Conservation (phyloP, 1,139 yeast species). For the Geotrichum aggregatum region DNA sequence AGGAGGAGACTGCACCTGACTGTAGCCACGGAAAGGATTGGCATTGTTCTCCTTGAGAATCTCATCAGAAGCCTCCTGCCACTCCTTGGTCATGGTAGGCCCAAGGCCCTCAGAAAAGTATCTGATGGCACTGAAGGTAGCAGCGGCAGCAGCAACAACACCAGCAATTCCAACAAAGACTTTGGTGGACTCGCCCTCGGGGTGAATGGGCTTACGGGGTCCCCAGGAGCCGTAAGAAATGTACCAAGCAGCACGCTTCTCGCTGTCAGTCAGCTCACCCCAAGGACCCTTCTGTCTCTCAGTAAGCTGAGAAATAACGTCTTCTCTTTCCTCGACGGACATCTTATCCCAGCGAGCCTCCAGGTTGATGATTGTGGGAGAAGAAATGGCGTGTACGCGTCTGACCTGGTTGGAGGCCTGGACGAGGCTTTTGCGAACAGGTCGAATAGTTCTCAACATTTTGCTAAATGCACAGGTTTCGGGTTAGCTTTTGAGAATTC, state of each 20-base stretch:
- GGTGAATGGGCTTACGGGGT: constrained; percentile 94
- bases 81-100: constrained; percentile 82
- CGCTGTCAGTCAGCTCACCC: constrained; percentile 79
- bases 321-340: constrained; percentile 84
- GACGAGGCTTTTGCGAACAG: constrained; percentile 22
- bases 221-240: constrained; percentile 99
- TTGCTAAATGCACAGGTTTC: no score
- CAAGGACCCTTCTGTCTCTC: constrained; percentile 94
- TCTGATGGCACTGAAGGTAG: constrained; percentile 61
- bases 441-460: constrained; percentile 23
- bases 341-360: constrained; percentile 89
- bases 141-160: constrained; percentile 63
- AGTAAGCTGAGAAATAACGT: constrained; percentile 74
- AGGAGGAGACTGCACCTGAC: constrained; percentile 76
- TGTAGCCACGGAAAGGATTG: constrained; percentile 92
- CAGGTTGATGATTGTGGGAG: constrained; percentile 81
- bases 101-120: constrained; percentile 58
- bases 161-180: constrained; percentile 72
- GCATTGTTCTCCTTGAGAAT: constrained; percentile 93
- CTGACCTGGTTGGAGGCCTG: constrained; percentile 31
- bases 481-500: neutral
- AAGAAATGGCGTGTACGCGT: constrained; percentile 59
- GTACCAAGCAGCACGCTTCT: constrained; percentile 96
- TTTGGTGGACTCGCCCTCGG: constrained; percentile 74
- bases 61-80: constrained; percentile 96